A percentile compares a stretch with the other conserved stretches of the same genome.
phyloP scores from a whole-genome alignment of 345 rosid species.

The Brassica juncea region DNA sequence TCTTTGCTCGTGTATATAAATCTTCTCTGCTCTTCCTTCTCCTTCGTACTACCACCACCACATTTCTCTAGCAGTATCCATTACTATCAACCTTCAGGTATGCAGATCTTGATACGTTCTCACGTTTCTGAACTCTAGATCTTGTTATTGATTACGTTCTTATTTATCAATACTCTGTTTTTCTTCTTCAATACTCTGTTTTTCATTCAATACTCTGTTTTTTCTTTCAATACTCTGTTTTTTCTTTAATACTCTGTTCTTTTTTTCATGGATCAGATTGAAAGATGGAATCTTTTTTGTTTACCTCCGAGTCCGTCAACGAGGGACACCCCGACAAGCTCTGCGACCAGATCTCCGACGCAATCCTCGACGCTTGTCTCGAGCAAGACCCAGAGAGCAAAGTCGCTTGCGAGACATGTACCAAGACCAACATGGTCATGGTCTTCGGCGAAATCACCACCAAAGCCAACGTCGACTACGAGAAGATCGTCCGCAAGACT shows the following conservation, averaged over 20 bases:
- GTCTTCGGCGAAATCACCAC: constrained; percentile 77
- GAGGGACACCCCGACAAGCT: constrained; percentile 86
- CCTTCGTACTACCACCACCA: constrained; percentile 15
- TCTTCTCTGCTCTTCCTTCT: constrained; percentile 13
- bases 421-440: constrained; percentile 83
- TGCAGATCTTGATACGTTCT: neutral
- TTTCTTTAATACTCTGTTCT: neutral
- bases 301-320: constrained; percentile 73
- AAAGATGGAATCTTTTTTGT: constrained; percentile 68
- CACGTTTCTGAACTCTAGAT: neutral
- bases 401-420: constrained; percentile 77
- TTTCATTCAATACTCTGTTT: neutral
- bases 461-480: constrained; percentile 65
- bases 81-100: constrained; percentile 24
- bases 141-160: neutral
- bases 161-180: neutral
- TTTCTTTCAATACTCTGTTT: neutral
- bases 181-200: neutral
- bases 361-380: constrained; percentile 67
- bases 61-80: constrained; percentile 5
- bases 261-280: neutral
- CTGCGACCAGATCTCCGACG: constrained; percentile 75
- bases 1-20: constrained; percentile 16
- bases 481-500: constrained; percentile 68
- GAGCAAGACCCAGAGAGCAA: constrained; percentile 73